phyloP scores from a whole-genome alignment of 768 basidiomycete species.

The Crepidotus variabilis region DNA sequence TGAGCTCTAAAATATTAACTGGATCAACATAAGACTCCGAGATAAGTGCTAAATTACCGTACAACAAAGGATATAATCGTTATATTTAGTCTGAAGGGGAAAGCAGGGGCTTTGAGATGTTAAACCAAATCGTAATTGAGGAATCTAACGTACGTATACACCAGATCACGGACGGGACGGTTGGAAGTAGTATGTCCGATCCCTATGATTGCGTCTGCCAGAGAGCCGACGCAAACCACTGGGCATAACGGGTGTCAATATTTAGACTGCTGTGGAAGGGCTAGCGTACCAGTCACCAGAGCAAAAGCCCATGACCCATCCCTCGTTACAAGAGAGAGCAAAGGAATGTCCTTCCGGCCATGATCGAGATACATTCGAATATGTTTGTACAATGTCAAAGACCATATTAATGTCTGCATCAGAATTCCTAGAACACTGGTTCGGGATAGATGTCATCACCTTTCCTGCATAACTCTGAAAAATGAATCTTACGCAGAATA shows the following conservation, averaged over 20 bases:
- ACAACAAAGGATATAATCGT: background rate
- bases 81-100: background rate
- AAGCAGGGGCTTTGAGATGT: background rate
- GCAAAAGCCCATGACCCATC: slow-evolving; percentile 5
- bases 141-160: background rate
- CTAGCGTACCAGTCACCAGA: background rate
- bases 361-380: background rate
- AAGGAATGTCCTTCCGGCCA: background rate
- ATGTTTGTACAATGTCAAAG: background rate
- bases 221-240: background rate
- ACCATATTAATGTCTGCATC: slow-evolving; percentile 2
- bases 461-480: background rate
- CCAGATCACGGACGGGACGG: background rate
- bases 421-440: background rate
- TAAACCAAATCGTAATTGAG: background rate
- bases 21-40: background rate
- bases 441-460: background rate
- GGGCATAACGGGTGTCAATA: background rate
- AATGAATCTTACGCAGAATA: background rate
- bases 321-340: background rate
- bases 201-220: background rate
- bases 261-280: background rate
- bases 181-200: background rate
- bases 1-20: background rate
- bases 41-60: background rate